Evolutionary conservation across 257 asterid species (phyloP).

Genomic region (Rhazya stricta): DNA sequence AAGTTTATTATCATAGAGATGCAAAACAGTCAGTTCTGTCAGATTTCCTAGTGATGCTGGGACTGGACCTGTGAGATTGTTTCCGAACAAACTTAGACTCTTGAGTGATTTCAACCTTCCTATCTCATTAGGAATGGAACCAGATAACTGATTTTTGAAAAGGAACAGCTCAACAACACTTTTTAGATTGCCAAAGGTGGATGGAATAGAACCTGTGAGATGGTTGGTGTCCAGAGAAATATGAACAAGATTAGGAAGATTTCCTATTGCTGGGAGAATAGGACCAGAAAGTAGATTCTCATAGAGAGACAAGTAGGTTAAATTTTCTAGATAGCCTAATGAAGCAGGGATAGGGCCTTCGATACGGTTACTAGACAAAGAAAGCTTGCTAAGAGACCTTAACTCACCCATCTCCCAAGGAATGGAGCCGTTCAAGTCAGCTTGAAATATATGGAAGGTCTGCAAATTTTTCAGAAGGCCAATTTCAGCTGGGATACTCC

Average conservation of each 20-base stretch:
- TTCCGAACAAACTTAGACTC: neutral
- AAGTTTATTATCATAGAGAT: too few species aligned
- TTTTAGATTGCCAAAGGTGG: constrained; percentile 1
- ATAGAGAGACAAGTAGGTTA: neutral
- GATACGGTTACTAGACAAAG: neutral
- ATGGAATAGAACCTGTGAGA: constrained; percentile 11
- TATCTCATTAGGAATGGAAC: neutral
- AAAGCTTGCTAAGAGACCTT: neutral
- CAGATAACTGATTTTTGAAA: too few species aligned
- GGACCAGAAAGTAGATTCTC: too few species aligned
- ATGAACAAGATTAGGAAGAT: neutral
- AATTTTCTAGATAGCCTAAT: constrained; percentile 6
- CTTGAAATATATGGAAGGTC: neutral
- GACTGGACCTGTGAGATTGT: neutral
- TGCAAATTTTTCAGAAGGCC: constrained; percentile 2
- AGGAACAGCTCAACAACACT: neutral
- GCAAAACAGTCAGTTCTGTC: too few species aligned
- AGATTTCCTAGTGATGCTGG: too few species aligned
- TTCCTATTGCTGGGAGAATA: neutral
- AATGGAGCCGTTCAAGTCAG: too few species aligned
- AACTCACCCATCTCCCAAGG: constrained; percentile 13
- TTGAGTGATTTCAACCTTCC: neutral
- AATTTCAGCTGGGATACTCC: constrained; percentile 12
- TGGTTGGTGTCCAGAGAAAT: neutral
- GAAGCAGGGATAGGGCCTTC: constrained; percentile 5